phyloP scores from a whole-genome alignment of 2,329 filamentous ascomycete species.

The Colletotrichum sp. region DNA sequence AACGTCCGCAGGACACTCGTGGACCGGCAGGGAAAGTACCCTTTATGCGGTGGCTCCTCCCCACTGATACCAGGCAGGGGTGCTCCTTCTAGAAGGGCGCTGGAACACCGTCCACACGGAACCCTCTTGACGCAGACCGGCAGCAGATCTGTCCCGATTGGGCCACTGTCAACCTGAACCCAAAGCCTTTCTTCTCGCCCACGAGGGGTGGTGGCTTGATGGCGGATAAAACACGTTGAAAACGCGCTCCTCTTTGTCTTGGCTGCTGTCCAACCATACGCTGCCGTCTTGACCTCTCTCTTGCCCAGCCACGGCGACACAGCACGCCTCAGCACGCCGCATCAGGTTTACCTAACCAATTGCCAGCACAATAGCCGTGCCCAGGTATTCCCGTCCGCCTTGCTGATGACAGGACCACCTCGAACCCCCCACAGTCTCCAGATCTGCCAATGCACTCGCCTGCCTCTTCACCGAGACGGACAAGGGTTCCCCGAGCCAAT shows the following conservation, averaged over 20 bases:
- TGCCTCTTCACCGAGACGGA: not conserved
- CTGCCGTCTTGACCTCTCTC: not conserved
- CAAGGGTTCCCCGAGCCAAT: slow-evolving; percentile 6
- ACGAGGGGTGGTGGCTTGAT: not conserved
- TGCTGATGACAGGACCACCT: not conserved
- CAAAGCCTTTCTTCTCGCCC: not conserved
- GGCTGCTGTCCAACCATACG: not conserved
- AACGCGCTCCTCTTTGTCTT: not conserved
- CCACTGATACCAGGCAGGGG: not conserved
- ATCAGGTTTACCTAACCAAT: not conserved
- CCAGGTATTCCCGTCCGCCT: not conserved
- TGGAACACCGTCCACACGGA: slow-evolving; percentile 15
- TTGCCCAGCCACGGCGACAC: not conserved
- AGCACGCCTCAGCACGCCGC: not conserved
- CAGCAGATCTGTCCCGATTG: not conserved
- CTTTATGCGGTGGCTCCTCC: slow-evolving; percentile 4
- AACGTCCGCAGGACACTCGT: not conserved
- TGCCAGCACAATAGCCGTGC: not conserved
- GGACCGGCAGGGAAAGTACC: not conserved
- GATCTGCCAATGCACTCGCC: not conserved
- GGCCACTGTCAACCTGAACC: not conserved
- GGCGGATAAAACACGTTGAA: slow-evolving; percentile 13
- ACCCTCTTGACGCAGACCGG: slow-evolving; percentile 5
- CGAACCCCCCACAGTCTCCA: not conserved
- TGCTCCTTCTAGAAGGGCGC: slow-evolving; percentile 16